Base-by-base conservation (phyloP, 805 yeast species). In the Isabelozyma pseudorhagii region DNA sequence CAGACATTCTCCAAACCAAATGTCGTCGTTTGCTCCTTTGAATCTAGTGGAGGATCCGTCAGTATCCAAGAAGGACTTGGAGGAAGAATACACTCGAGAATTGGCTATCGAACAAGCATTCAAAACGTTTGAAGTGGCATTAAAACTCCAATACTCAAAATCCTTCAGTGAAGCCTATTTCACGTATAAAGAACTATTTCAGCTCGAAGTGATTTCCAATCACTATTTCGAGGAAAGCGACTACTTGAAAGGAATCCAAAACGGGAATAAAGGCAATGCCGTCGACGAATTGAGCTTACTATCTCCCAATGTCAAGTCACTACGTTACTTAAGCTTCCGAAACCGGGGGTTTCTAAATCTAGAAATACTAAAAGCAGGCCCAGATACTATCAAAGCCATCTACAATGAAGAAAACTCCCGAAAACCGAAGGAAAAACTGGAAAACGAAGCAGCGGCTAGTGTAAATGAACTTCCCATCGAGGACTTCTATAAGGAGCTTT, bases 11-110 rank as follows among this genome's bases (percentile, higher is more conserved):
- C 14, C 40, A 4, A 15, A n/a, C 8, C 18, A 15, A 13, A 38
- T 38, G 85, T 85, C 92, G 18, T 72, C 84, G 2, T 92, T 93
- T 64, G 77, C 84, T 31, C 96, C 98, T 1, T 75, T 92, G 42
- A 93, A 93, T 60, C 69, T 85, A 43, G 80, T 80, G 40, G 93
- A 87, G 49, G 96, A 88, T 60, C 89, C 87, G 46, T 68, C 79
- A 5, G 68, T 68, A 15, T 72, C 81, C 36, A 93, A 89, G 54
- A 70, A 72, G 50, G 77, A 70, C 48, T 56, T 67, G 39, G 87
- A 85, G 34, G 97, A 92, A 54, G 93, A 90, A 54, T 96, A 91
- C 60, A 87, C 97, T 1, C 74, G 97, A 44, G 99, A 94, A 63
- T 72, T 93, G 21, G 97, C 93, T 68, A 78, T 84, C 17, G 98